Evolutionary conservation across 306 rosid species (phyloP).

Genomic region (Cicer bijugum): DNA sequence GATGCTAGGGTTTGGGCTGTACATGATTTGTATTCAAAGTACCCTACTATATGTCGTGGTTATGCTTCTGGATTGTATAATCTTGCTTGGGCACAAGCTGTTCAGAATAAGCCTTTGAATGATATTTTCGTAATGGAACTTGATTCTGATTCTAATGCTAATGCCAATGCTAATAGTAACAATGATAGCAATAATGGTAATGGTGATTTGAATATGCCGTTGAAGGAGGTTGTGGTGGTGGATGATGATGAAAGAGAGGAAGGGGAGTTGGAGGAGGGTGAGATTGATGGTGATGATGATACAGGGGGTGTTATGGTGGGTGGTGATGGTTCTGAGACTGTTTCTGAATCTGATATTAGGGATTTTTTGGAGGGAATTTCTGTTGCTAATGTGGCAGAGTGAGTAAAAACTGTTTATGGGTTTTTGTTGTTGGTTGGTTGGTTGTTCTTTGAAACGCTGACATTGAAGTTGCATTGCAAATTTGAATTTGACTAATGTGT

Average conservation of each 20-base stretch:
- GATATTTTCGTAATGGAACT: slow-evolving; percentile 70
- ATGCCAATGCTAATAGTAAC: slow-evolving; percentile 25
- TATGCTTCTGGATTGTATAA: slow-evolving; percentile 71
- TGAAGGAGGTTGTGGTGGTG: slow-evolving; percentile 45
- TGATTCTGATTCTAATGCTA: slow-evolving; percentile 53
- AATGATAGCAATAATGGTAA: background rate
- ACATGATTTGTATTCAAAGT: slow-evolving; percentile 66
- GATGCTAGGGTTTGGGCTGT: slow-evolving; percentile 74
- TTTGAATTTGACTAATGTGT: slow-evolving; percentile 32
- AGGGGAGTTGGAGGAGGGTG: slow-evolving; percentile 99
- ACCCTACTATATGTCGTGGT: slow-evolving; percentile 66
- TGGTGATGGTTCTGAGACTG: slow-evolving; percentile 38
- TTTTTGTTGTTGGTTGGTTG: slow-evolving; percentile 15
- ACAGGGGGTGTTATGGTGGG: slow-evolving; percentile 31
- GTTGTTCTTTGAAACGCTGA: slow-evolving; percentile 7
- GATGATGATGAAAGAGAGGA: slow-evolving; percentile 77
- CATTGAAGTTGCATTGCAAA: slow-evolving; percentile 12
- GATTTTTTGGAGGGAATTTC: slow-evolving; percentile 60
- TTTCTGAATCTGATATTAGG: slow-evolving; percentile 50
- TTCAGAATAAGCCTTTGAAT: slow-evolving; percentile 88
- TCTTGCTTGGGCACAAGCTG: slow-evolving; percentile 96
- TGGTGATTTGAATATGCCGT: slow-evolving; percentile 36
- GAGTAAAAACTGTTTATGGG: slow-evolving; percentile 54
- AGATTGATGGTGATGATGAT: slow-evolving; percentile 91
- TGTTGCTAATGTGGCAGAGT: slow-evolving; percentile 69